Conservation (phyloP, 176 grass and related monocot genomes). For the Carex pumila region DNA sequence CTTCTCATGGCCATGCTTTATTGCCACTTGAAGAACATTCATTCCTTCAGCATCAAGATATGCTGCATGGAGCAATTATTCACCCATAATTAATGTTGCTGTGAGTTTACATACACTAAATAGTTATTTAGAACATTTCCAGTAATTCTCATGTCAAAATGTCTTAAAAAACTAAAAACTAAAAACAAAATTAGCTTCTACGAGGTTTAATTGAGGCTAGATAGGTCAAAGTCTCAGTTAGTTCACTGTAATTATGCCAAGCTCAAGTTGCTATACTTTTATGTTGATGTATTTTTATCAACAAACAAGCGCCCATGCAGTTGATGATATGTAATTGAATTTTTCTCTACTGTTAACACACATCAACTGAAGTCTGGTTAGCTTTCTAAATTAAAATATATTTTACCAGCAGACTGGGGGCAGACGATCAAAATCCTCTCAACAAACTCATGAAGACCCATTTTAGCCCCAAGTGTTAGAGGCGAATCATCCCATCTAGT, state of each 20-base stretch:
- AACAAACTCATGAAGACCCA: constrained; percentile 30
- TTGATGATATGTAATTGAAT: background rate
- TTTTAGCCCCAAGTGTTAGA: constrained; percentile 4
- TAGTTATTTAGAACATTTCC: background rate
- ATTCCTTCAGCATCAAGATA: background rate
- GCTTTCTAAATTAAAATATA: background rate
- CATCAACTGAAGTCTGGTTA: background rate
- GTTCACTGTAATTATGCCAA: background rate
- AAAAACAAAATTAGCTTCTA: background rate
- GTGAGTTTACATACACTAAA: background rate
- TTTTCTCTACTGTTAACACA: background rate
- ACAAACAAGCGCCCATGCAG: too few relatives aligned
- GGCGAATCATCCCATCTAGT: constrained; percentile 22
- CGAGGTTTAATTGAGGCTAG: background rate
- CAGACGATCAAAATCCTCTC: background rate
- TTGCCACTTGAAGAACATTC: constrained; percentile 31
- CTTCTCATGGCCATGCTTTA: constrained; percentile 4
- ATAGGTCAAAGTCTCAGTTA: background rate
- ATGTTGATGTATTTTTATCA: too few relatives aligned
- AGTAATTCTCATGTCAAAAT: background rate
- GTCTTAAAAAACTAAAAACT: too few relatives aligned
- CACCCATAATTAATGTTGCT: background rate
- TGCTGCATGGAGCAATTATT: background rate
- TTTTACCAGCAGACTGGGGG: constrained; percentile 9
- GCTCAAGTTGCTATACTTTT: background rate